These are phyloP conservation scores for Baorangia bicolor DNA, from an alignment of 768 basidiomycete species.

Conservation along the genomic window DNA sequence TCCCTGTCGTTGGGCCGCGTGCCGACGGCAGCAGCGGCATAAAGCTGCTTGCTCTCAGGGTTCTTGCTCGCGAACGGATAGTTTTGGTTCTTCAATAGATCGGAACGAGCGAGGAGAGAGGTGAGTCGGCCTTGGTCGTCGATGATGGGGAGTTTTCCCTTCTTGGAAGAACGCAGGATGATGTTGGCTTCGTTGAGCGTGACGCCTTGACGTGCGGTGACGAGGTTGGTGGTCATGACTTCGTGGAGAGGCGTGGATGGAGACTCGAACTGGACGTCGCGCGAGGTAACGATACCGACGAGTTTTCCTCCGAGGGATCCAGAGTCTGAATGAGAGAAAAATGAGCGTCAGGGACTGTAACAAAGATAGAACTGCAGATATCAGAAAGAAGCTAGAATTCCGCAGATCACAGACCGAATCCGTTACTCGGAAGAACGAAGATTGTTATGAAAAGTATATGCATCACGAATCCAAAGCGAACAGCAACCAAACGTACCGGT, in stretches of 20 bases:
- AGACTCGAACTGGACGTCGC: constrained; percentile 92
- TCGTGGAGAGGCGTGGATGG: constrained; percentile 62
- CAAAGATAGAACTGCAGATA: not conserved
- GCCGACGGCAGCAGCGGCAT: constrained; percentile 93
- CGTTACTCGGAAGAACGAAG: constrained; percentile 92
- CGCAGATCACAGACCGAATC: constrained; percentile 70
- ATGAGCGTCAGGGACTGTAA: constrained; percentile 20
- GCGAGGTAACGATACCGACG: constrained; percentile 93
- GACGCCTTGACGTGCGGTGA: constrained; percentile 85
- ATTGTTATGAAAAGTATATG: constrained; percentile 49
- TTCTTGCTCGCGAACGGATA: constrained; percentile 94
- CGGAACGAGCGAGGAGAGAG: constrained; percentile 92
- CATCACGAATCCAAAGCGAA: constrained; percentile 39
- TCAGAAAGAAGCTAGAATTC: constrained; percentile 41
- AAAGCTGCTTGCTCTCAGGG: constrained; percentile 89
- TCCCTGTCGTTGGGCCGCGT: constrained; percentile 88
- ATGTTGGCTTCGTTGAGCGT: constrained; percentile 90
- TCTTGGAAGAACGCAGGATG: constrained; percentile 94
- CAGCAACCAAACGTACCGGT: constrained; percentile 67
- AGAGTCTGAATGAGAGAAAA: constrained; percentile 55
- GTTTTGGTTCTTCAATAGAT: constrained; percentile 95
- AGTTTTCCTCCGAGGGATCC: constrained; percentile 89
- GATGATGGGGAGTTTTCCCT: constrained; percentile 93
- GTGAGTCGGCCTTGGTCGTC: constrained; percentile 63
- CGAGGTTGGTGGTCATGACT: constrained; percentile 88